phyloP scores from a whole-genome alignment of 2,329 filamentous ascomycete species.

The Aspergillus proliferans region DNA sequence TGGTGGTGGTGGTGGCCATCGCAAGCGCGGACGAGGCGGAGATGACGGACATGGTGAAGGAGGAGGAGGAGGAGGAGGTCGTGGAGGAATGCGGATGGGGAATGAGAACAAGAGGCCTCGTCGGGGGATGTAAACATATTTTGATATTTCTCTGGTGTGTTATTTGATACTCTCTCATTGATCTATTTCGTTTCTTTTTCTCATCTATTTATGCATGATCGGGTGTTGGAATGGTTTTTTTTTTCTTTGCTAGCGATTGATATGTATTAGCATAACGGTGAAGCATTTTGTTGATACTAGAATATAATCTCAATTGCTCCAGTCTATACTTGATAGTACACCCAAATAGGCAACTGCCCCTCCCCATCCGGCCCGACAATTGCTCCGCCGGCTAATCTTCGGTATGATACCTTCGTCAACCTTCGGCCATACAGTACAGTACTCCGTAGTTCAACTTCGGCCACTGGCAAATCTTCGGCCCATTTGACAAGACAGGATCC shows the following conservation, averaged over 20 bases:
- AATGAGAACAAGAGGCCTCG: constrained; percentile 38
- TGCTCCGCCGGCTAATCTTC: not conserved
- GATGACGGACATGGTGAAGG: constrained; percentile 24
- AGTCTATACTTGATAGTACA: not conserved
- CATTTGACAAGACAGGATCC: no score
- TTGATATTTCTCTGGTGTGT: constrained; percentile 7
- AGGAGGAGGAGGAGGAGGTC: constrained; percentile 26
- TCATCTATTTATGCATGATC: not conserved
- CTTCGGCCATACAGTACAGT: not conserved
- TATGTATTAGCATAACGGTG: not conserved
- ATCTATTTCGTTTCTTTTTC: constrained; percentile 7
- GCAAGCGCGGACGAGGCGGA: constrained; percentile 34
- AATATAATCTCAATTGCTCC: not conserved
- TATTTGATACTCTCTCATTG: constrained; percentile 3
- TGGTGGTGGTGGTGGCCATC: constrained; percentile 21
- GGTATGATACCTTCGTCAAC: not conserved
- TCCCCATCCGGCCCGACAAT: not conserved
- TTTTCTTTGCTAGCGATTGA: not conserved
- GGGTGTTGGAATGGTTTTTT: no score
- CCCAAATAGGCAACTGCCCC: no score
- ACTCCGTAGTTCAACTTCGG: not conserved
- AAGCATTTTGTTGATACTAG: not conserved
- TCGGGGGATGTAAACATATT: constrained; percentile 25
- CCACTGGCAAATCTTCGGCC: not conserved
- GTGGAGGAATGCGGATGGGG: constrained; percentile 34